Base-by-base conservation (phyloP, 371 early-diverging fungal species). In the Nematocida ironsii region DNA sequence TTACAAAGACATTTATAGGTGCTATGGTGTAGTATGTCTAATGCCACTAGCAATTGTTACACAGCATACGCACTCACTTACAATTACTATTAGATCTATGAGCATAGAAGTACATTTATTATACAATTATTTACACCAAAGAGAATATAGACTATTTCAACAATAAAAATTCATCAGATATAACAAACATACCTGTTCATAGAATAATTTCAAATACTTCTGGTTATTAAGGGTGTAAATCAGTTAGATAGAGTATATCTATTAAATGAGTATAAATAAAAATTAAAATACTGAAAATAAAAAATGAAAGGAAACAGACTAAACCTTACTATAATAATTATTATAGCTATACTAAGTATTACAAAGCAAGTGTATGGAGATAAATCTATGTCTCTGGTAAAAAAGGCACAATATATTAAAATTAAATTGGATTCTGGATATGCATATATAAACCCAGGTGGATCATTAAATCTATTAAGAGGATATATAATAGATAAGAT, bases 1-100 rank as follows among this genome's bases (percentile, higher is more conserved):
- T 45, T 75, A 75, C 64, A 56, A 25, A 47, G 66, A 64, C 13
- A 48, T 75, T 33, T 75, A 75, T 56, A 40, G 67, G 18, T 7
- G 48, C 45, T 45, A 33, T 42, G 47, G n/a, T 16, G 25, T 75
- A 20, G 25, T 75, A 7, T 42, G 44, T 16, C 11, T 75, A 20
- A 13, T 9, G 23, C 76, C 66, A 9, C 70, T 75, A 0, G 20
- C 39, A 6, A 64, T 64, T 20, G 13, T 42, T 16, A 64, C 64
- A 27, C 16, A 42, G 39, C 64, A 64, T 42, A 64, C 64, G 23
- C 64, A 64, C 44, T 9, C 42, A 33, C 33, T 44, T 16, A 18
- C 39, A 16, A 64, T 64, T 20, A 64, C 42, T 13, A 45, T 64
- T 6, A 7, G 64, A 39, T 13, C 13, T 20, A 64, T n/a, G 6